Base-by-base conservation (phyloP, 371 early-diverging fungal genomes). In the Apophysomyces sp. region DNA sequence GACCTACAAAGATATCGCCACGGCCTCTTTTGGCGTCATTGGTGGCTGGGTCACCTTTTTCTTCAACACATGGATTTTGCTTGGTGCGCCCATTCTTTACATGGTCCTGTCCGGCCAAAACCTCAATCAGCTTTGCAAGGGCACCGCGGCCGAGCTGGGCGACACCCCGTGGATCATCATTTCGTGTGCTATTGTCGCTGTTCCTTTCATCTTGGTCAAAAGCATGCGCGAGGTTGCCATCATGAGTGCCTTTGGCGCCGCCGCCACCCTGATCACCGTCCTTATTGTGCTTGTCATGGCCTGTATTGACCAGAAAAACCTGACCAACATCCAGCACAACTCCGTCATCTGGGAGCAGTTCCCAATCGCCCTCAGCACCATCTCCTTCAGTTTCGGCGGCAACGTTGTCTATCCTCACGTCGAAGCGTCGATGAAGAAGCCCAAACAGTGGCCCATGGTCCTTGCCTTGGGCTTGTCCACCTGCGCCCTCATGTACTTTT, bases 341-440 rank as follows among this genome's bases (percentile, higher is more conserved):
- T 30, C 64, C 39, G 84, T 77, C 40, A 79, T 83, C 37, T 78
- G 78, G 71, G 61, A 74, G 15, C 80, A 85, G 58, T 75, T 88
- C 52, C 86, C 88, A 4, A 66, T 82, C 11, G 82, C 88, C 1
- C 65, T 88, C 2, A 79, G 82, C 29, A 86, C 88, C 9, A 88
- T 92, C 32, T 90, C 88, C 56, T 91, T 91, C 72, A 83, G 86
- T 65, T 93, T 88, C 60, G 92, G 93, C 59, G 93, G 92, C 44
- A 93, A 92, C 66, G 84, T 89, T 24, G 85, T 92, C 52, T 93
- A 89, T 56, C 91, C 94, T 16, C 90, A 92, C 66, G 87, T 95
- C 24, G 93, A 93, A 70, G 85, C 85, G 21, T 89, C 92, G 18
- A 93, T 96, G 94, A 80, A 83, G 64, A 68, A 85, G 18, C 95